These are phyloP conservation scores for Cytospora leucostoma DNA, from an alignment of 2,329 filamentous ascomycete species.

Conservation along the genomic window DNA sequence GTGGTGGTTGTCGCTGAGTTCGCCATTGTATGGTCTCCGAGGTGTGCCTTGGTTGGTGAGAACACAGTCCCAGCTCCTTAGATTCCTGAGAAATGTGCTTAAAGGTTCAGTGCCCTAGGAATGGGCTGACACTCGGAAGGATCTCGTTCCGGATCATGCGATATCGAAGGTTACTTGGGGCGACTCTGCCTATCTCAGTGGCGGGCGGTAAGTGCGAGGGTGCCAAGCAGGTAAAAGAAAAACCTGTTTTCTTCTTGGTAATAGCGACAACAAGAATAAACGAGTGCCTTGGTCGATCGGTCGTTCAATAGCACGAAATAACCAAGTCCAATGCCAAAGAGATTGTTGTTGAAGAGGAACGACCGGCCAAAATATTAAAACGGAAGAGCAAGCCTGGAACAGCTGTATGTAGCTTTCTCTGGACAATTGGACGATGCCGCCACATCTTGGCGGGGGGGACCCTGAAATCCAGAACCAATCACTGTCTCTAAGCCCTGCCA, in stretches of 20 bases:
- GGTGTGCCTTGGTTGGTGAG: neutral
- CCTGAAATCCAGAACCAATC: constrained; percentile 22
- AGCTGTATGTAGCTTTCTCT: neutral
- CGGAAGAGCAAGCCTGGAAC: neutral
- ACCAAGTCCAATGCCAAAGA: neutral
- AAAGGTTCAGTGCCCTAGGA: constrained; percentile 6
- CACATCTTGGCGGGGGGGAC: constrained; percentile 16
- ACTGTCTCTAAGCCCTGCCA: constrained; percentile 8
- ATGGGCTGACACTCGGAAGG: constrained; percentile 24
- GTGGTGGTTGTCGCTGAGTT: constrained; percentile 33
- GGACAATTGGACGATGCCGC: neutral
- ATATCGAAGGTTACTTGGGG: constrained; percentile 20
- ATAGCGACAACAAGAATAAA: neutral
- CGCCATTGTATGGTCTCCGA: constrained; percentile 31
- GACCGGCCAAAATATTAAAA: too few relatives aligned
- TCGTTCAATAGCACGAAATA: neutral
- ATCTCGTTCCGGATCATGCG: constrained; percentile 27
- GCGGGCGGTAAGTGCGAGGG: constrained; percentile 15
- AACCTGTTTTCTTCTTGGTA: neutral
- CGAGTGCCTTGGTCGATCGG: neutral
- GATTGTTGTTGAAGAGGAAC: neutral
- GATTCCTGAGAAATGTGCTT: constrained; percentile 6
- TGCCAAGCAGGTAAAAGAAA: constrained; percentile 6
- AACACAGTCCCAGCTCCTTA: constrained; percentile 6
- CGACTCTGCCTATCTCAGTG: constrained; percentile 16